These are phyloP conservation scores for Volvariella volvacea DNA, from an alignment of 1,284 basidiomycete genomes.

Conservation along the genomic window DNA sequence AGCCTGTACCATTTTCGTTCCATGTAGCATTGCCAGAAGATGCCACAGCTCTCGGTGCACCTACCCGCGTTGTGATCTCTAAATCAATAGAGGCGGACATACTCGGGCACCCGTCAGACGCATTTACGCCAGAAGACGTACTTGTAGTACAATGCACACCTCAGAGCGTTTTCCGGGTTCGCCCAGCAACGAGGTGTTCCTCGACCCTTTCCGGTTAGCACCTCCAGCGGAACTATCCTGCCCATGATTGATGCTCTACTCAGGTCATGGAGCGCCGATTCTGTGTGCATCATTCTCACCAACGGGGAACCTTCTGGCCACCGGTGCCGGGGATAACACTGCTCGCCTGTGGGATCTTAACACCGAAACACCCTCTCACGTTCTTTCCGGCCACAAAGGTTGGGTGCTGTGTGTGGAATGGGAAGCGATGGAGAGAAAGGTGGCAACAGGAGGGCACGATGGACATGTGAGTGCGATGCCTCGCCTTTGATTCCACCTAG, in stretches of 20 bases:
- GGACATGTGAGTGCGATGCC: slow-evolving; percentile 56
- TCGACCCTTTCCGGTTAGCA: slow-evolving; percentile 80
- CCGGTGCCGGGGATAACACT: slow-evolving; percentile 92
- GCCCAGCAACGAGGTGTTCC: slow-evolving; percentile 90
- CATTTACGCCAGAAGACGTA: slow-evolving; percentile 82
- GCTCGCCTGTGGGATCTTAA: slow-evolving; percentile 93
- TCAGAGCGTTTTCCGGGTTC: slow-evolving; percentile 92
- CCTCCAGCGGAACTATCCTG: slow-evolving; percentile 2
- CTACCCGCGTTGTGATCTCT: slow-evolving; percentile 72
- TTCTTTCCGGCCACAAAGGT: slow-evolving; percentile 83
- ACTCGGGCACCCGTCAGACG: slow-evolving; percentile 59
- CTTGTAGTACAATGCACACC: slow-evolving; percentile 87
- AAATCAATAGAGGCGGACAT: slow-evolving; percentile 80
- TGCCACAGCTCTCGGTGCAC: slow-evolving; percentile 44
- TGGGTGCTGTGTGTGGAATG: slow-evolving; percentile 98
- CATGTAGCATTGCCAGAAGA: slow-evolving; percentile 68
- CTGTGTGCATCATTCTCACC: slow-evolving; percentile 95
- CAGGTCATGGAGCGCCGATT: slow-evolving; percentile 90
- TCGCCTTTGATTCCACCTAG: neutral
- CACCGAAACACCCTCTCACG: slow-evolving; percentile 89
- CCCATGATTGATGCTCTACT: neutral
- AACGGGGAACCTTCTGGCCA: slow-evolving; percentile 85
- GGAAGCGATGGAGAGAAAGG: slow-evolving; percentile 86
- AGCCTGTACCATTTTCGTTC: slow-evolving; percentile 87
- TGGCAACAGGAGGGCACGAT: slow-evolving; percentile 91